Base-by-base conservation (phyloP, 352 stramenopile species). In the Globisporangium cederbergense region DNA sequence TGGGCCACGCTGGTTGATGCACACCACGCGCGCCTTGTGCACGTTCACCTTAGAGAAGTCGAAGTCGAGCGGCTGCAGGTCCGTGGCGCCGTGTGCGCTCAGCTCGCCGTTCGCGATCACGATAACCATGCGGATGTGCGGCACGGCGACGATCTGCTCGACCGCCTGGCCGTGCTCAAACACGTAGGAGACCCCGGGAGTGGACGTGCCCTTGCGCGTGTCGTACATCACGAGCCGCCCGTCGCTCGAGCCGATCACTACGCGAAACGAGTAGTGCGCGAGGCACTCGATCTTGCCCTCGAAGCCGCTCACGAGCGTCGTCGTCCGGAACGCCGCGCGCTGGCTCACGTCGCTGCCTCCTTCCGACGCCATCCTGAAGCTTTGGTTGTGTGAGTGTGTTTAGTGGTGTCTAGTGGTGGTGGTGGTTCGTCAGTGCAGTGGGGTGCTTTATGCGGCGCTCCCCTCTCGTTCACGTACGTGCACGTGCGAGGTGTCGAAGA, bases 81-180 rank as follows among this genome's bases (percentile, higher is more conserved):
- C 87, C 38, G 85, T 94, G 2, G 87, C 87, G 11, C 83, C 84
- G 65, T 94, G 85, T 2, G 78, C 83, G 14, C 73, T 87, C 9
- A 94, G 34, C 65, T 90, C 68, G 28, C 86, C 85, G 54, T 96
- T 92, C 11, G 87, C 73, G 20, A 96, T 73, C 1, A 89, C 85
- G 43, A 96, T 84, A 28, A 96, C 76, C 83, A 96, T 93, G 57
- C 87, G 87, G 58, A 96, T 94, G 54, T 96, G 87, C 20, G 87
- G 87, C 58, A 96, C 85, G 6, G 85, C 87, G 25, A 96, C 64
- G 53, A 96, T 69, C 68, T 96, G 85, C 71, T 94, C 79, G 30
- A 96, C 79, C 11, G 79, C 68, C 45, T 89, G 77, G 20, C 83
- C 81, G 64, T 96, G 87, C 30, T 75, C 56, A 59, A 96, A 91